Percentiles rank a stretch among this genome's conserved stretches.
phyloP scores from a whole-genome alignment of 305 asterid genomes.

The Andrographis paniculata region DNA sequence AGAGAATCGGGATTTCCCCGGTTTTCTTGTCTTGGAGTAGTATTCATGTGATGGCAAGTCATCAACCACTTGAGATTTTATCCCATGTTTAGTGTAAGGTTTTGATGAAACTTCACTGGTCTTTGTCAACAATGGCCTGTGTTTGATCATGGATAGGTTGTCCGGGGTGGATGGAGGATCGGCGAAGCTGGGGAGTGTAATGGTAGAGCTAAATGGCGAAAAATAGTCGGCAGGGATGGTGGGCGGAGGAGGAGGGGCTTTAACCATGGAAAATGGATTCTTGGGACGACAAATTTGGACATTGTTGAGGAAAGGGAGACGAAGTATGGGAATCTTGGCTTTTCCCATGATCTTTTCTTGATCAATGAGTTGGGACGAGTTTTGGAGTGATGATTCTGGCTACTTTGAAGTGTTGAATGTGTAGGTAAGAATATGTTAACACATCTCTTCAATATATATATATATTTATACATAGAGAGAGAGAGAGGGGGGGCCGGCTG shows the following conservation, averaged over 20 bases:
- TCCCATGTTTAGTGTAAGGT: neutral
- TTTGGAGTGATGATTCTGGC: neutral
- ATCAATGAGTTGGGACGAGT: too few species aligned
- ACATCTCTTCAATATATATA: too few species aligned
- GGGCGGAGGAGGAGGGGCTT: conserved; percentile 13
- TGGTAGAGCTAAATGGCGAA: neutral
- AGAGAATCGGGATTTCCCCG: too few species aligned
- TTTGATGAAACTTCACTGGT: neutral
- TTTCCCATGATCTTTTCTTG: too few species aligned
- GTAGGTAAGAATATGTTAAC: neutral
- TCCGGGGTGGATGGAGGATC: neutral
- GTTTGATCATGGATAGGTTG: neutral
- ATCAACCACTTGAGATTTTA: neutral
- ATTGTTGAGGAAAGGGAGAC: conserved; percentile 29
- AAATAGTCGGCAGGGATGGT: neutral
- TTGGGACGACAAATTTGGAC: conserved; percentile 55
- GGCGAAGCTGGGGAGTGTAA: neutral
- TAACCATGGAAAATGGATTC: conserved; percentile 27
- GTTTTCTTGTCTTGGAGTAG: neutral
- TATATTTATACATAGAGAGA: too few species aligned
- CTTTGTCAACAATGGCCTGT: neutral
- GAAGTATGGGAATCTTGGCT: neutral
- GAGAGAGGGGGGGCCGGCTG: too few species aligned
- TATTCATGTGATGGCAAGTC: neutral
- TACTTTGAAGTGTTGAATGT: neutral